Conservation (phyloP, 2,329 filamentous ascomycete genomes). For the Chrysoporthe austroafricana region DNA sequence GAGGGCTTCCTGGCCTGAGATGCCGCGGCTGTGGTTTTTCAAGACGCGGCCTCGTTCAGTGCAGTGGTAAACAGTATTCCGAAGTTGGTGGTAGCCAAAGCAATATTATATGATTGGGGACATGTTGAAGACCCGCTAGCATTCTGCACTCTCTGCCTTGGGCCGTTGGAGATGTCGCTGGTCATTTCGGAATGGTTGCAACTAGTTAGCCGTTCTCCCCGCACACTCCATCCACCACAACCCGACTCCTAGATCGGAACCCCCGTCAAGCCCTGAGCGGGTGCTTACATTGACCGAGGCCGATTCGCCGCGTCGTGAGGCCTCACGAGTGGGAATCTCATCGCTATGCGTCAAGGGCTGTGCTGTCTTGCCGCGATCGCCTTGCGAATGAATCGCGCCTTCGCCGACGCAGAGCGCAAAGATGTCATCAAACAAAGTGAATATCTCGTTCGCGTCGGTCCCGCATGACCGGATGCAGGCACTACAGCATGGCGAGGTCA, state of each 20-base stretch:
- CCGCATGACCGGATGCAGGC: constrained; percentile 33
- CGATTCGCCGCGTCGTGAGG: neutral
- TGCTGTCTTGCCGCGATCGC: neutral
- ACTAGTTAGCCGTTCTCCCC: neutral
- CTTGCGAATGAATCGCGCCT: neutral
- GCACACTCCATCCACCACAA: neutral
- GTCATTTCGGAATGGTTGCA: neutral
- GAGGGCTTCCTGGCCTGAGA: neutral
- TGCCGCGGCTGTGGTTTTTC: neutral
- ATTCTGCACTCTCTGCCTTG: neutral
- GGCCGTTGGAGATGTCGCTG: neutral
- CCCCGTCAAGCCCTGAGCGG: neutral
- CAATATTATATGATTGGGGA: too few relatives aligned
- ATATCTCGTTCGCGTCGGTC: constrained; percentile 15
- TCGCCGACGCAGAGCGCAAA: neutral
- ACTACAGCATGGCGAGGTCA: constrained; percentile 36
- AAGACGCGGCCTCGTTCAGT: too few relatives aligned
- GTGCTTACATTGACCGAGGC: neutral
- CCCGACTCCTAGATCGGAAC: neutral
- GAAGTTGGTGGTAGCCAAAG: too few relatives aligned
- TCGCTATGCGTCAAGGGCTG: neutral
- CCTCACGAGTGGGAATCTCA: neutral
- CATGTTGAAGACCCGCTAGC: too few relatives aligned
- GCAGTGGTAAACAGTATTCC: too few relatives aligned
- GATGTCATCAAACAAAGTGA: constrained; percentile 1